Evolutionary conservation across 2,329 filamentous ascomycete genomes (phyloP), one percentile per base, ranked within the genome.

Genomic region (Tolypocladium sp.): DNA sequence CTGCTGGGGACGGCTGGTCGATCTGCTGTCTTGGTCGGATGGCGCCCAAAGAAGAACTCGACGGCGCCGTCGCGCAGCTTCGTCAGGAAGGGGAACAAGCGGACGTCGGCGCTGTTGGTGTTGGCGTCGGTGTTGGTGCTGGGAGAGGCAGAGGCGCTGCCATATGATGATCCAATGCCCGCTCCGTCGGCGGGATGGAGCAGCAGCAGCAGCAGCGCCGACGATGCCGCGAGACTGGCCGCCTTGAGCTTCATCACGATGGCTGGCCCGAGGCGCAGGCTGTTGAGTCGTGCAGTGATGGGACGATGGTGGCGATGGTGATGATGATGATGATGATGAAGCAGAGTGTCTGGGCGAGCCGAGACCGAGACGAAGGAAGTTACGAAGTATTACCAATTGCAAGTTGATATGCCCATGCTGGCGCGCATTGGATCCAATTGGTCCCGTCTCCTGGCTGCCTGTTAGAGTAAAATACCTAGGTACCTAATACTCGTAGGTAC

Each of bases 61-160:
- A 82, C 73, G 51, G 75, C 74, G 38, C 73, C 73, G 63, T 83
- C 78, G 61, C 81, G 77, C 49, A 84, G 65, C 73, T 77, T 80
- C 38, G 76, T 78, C 58, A 82, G 68, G 59, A 79, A 73, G 0
- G 80, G 79, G 56, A 82, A 82, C 54, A 76, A 61, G 33, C 58
- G 63, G 5, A 60, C 53, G n/a, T 66, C 65, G 53, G 61, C 58
- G 44, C 59, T 63, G 49, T 62, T 42, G 13, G 49, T 13, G 20
- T 52, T n/a, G 8, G 13, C 13, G 42, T 41, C 35, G 8, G 27
- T 51, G 27, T 12, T 33, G 27, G 27, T 35, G 49, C 20, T 35
- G 49, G 30, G 49, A n/a, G 49, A 22, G 8, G n/a, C n/a, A 9
- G 53, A 13, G n/a, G 25, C 13, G 37, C 20, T 30, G 55, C 30